Percentiles rank a stretch among this genome's conserved stretches.
phyloP scores from a whole-genome alignment of 73 alveolate species.

The Paramecium sexaurelia region DNA sequence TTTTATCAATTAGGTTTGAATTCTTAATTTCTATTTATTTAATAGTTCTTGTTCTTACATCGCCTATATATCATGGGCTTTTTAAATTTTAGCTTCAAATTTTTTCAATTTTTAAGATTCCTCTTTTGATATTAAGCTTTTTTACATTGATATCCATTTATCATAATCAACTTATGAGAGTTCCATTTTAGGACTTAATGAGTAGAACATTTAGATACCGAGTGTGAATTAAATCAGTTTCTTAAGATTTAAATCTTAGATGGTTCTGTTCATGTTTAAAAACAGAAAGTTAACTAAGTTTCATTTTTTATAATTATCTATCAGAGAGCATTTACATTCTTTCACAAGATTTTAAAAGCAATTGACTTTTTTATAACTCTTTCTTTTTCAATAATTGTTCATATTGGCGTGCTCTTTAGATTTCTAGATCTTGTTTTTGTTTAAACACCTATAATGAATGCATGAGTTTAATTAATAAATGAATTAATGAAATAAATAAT shows the following conservation, averaged over 20 bases:
- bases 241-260: neutral
- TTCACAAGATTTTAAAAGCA: neutral
- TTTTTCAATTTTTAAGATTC: neutral
- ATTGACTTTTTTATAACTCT: neutral
- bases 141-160: neutral
- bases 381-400: neutral
- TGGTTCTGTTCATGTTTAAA: neutral
- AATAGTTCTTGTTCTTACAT: neutral
- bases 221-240: neutral
- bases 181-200: neutral
- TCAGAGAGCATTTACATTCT: neutral
- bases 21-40: neutral
- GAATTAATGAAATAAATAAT: slow-evolving; percentile 31
- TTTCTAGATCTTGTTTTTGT: neutral
- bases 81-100: neutral
- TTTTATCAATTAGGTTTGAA: neutral
- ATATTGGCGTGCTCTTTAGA: neutral
- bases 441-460: neutral
- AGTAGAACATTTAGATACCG: neutral
- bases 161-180: neutral
- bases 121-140: neutral
- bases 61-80: neutral
- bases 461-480: neutral
- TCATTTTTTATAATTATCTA: neutral
- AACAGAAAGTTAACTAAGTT: neutral